Percentiles rank a stretch among this genome's conserved stretches.
phyloP scores from a whole-genome alignment of 371 early-diverging fungal genomes.

The Mortierella sp. region DNA sequence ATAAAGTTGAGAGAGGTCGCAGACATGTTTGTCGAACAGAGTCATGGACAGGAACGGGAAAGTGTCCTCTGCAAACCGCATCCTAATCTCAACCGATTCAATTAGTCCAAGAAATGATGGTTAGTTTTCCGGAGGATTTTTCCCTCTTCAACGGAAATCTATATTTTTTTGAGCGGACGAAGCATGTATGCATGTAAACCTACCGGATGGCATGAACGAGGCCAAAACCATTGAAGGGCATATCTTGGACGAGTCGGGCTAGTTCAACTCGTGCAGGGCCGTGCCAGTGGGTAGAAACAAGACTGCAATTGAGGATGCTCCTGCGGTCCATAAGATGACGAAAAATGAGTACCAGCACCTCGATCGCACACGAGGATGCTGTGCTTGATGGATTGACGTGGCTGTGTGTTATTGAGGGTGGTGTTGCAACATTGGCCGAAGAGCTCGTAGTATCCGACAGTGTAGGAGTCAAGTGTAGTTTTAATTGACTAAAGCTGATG shows the following conservation, averaged over 20 bases:
- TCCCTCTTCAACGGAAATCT: background rate
- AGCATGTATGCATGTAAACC: background rate
- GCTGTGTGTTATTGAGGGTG: background rate
- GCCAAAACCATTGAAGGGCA: conserved; percentile 43
- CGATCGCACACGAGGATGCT: conserved; percentile 30
- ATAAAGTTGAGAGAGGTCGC: conserved; percentile 52
- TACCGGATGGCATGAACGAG: conserved; percentile 52
- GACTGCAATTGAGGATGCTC: conserved; percentile 49
- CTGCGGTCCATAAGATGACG: conserved; percentile 46
- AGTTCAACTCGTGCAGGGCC: conserved; percentile 40
- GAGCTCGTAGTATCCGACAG: background rate
- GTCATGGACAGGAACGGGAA: conserved; percentile 47
- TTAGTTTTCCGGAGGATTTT: conserved; percentile 8
- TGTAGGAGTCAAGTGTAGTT: background rate
- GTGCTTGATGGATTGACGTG: conserved; percentile 11
- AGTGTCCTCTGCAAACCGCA: conserved; percentile 42
- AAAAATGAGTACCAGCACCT: conserved; percentile 36
- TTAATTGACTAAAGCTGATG: background rate
- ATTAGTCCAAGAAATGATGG: background rate
- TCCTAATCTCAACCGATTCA: conserved; percentile 16
- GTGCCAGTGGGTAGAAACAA: conserved; percentile 44
- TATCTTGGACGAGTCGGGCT: conserved; percentile 30
- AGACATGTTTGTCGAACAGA: conserved; percentile 44
- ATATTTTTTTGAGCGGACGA: background rate
- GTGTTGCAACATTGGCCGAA: background rate